A percentile compares a stretch with the other conserved stretches of the same genome.
Evolutionary conservation across 768 basidiomycete genomes (phyloP).

Genomic region (Mycena epipterygia): DNA sequence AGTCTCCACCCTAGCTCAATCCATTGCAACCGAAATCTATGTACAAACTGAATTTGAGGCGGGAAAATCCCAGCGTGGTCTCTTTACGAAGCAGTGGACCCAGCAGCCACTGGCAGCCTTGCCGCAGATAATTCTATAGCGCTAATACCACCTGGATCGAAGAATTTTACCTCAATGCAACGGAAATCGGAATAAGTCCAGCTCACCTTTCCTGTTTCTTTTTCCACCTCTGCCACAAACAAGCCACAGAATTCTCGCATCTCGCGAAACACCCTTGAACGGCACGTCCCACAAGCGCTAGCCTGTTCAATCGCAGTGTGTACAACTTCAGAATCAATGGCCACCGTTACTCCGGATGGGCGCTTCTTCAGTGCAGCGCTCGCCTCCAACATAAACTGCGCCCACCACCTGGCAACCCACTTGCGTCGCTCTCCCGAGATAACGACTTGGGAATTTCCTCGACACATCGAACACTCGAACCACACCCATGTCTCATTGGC

Average conservation of each 20-base stretch:
- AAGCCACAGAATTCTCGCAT: constrained; percentile 33
- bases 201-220: constrained; percentile 32
- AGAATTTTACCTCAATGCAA: no score
- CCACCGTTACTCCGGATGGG: constrained; percentile 34
- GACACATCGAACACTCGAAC: constrained; percentile 36
- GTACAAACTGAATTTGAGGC: no score
- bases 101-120: no score
- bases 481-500: constrained; percentile 27
- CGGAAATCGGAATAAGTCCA: no score
- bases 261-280: constrained; percentile 35
- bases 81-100: no score
- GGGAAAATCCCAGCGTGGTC: no score
- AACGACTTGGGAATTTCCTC: constrained; percentile 17
- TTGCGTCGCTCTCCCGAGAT: constrained; percentile 33
- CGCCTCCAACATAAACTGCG: constrained; percentile 36
- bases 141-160: no score
- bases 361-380: constrained; percentile 33
- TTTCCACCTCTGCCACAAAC: constrained; percentile 39
- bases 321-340: constrained; percentile 27
- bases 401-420: constrained; percentile 39
- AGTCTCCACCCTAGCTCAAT: no score
- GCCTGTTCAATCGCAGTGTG: constrained; percentile 36
- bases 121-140: no score
- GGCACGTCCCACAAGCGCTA: constrained; percentile 32
- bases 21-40: no score